These are phyloP conservation scores for Microdochium paspali DNA, from an alignment of 2,329 filamentous ascomycete genomes.

Conservation along the genomic window DNA sequence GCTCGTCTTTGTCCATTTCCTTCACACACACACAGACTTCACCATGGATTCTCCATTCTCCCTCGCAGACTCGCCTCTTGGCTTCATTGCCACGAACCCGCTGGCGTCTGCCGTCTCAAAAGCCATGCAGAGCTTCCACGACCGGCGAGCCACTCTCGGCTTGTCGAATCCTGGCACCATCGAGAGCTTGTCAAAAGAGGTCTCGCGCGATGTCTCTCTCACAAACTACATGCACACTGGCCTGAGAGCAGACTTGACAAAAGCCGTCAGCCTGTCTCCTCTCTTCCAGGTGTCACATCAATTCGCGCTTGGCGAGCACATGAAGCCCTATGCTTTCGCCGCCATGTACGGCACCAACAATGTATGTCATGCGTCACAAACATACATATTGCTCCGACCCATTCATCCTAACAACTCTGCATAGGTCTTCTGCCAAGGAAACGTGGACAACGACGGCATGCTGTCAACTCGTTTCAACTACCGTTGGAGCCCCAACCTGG, in stretches of 20 bases:
- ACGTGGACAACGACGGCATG: slow-evolving; percentile 84
- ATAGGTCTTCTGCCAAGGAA: slow-evolving; percentile 92
- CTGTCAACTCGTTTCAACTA: slow-evolving; percentile 89
- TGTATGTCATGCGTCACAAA: slow-evolving; percentile 45
- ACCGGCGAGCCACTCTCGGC: slow-evolving; percentile 79
- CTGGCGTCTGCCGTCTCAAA: slow-evolving; percentile 61
- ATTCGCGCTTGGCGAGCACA: slow-evolving; percentile 85
- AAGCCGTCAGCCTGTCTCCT: slow-evolving; percentile 87
- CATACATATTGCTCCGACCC: too few relatives aligned
- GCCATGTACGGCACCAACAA: slow-evolving; percentile 89
- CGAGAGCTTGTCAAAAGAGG: slow-evolving; percentile 82
- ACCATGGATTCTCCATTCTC: slow-evolving; percentile 39
- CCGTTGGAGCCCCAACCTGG: slow-evolving; percentile 70
- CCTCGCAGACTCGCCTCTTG: slow-evolving; percentile 39
- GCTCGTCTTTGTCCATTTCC: neutral
- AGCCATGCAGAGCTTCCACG: slow-evolving; percentile 72
- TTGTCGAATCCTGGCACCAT: slow-evolving; percentile 88
- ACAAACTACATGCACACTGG: slow-evolving; percentile 97
- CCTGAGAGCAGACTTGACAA: slow-evolving; percentile 90
- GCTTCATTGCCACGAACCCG: slow-evolving; percentile 66
- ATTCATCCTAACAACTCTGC: too few relatives aligned
- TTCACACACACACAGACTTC: slow-evolving; percentile 9
- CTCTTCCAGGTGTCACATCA: slow-evolving; percentile 97
- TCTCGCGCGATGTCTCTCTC: slow-evolving; percentile 91
- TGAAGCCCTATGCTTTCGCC: slow-evolving; percentile 92